phyloP scores from a whole-genome alignment of 139 green algal genomes.

The Coccomyxa sp. region DNA sequence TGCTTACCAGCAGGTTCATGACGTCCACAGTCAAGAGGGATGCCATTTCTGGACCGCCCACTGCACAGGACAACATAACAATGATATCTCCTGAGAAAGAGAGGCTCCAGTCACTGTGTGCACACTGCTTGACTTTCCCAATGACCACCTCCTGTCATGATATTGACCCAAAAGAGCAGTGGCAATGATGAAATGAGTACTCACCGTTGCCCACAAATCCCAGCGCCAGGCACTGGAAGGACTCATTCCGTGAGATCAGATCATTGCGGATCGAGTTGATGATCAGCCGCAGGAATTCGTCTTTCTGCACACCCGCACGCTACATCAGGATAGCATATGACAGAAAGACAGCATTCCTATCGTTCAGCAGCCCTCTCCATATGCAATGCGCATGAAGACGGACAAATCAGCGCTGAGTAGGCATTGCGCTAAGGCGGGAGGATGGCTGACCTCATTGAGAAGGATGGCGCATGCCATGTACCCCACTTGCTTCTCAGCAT shows the following conservation, averaged over 20 bases:
- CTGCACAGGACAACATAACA: conserved; percentile 45
- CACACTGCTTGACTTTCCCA: neutral
- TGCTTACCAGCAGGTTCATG: conserved; percentile 76
- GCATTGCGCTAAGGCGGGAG: no score
- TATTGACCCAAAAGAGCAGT: no score
- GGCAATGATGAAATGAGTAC: neutral
- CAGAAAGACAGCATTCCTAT: no score
- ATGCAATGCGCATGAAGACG: neutral
- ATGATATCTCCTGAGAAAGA: neutral
- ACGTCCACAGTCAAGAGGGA: conserved; percentile 90
- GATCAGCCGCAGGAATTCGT: conserved; percentile 95
- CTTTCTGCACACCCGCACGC: conserved; percentile 55
- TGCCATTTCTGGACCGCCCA: conserved; percentile 95
- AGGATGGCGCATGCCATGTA: conserved; percentile 91
- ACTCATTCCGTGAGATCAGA: conserved; percentile 89
- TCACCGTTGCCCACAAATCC: conserved; percentile 85
- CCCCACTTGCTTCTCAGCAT: conserved; percentile 98
- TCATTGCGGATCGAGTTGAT: conserved; percentile 97
- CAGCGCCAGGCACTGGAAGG: conserved; percentile 92
- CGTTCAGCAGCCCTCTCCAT: neutral
- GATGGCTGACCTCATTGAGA: conserved; percentile 77
- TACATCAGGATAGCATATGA: no score
- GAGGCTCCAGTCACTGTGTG: neutral
- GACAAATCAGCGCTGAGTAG: neutral
- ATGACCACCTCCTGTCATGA: no score